A percentile compares a stretch with the other conserved stretches of the same genome.
phyloP scores from a whole-genome alignment of 1,284 basidiomycete genomes.

The Ganoderma sp. region DNA sequence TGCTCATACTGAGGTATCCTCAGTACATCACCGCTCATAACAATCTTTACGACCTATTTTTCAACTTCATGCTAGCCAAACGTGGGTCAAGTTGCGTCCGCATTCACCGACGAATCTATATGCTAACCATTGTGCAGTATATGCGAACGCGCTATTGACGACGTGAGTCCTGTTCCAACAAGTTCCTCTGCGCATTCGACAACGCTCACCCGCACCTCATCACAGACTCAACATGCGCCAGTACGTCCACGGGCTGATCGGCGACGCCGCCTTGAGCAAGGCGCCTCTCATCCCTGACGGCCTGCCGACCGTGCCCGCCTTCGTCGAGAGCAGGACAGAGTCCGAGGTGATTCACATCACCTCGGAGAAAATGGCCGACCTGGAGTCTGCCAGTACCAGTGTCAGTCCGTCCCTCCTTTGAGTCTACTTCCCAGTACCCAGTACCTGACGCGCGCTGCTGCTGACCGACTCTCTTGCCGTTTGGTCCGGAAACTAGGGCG shows the following conservation, averaged over 20 bases:
- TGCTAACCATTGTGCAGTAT: not conserved
- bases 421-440: not conserved
- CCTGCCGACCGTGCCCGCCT: not conserved
- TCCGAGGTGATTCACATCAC: conserved; percentile 1
- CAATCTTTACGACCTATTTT: not conserved
- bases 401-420: no score
- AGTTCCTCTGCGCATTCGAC: not conserved
- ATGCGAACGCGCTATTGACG: not conserved
- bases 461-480: not conserved
- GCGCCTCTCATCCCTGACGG: not conserved
- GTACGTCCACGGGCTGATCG: not conserved
- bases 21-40: not conserved
- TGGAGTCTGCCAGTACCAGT: not conserved
- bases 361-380: not conserved
- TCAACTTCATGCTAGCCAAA: not conserved
- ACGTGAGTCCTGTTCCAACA: not conserved
- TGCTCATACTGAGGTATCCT: no score
- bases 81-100: not conserved
- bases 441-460: not conserved
- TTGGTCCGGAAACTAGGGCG: no score
- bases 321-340: not conserved
- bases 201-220: not conserved
- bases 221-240: not conserved
- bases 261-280: not conserved
- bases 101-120: not conserved